phyloP scores from a whole-genome alignment of 2,329 filamentous ascomycete genomes.

The Ramichloridium luteum region DNA sequence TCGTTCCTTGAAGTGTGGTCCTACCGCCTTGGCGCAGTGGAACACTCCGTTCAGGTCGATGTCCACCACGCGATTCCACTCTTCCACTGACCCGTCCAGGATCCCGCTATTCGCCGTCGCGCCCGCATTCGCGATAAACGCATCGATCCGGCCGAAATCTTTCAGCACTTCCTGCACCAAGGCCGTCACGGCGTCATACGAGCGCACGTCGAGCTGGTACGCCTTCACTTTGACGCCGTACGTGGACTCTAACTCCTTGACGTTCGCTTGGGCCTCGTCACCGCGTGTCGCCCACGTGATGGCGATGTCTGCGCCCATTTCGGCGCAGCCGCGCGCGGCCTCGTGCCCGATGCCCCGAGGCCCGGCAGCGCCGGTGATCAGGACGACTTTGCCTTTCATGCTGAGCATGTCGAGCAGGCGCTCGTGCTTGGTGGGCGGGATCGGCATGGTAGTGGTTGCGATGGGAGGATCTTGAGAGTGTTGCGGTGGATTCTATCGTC shows the following conservation, averaged over 20 bases:
- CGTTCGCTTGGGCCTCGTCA: slow-evolving; percentile 53
- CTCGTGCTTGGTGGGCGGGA: slow-evolving; percentile 46
- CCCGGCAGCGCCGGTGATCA: slow-evolving; percentile 43
- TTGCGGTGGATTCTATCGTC: not conserved
- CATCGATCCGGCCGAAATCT: slow-evolving; percentile 60
- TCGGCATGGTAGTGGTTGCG: slow-evolving; percentile 33
- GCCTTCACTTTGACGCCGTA: slow-evolving; percentile 56
- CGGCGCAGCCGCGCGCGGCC: slow-evolving; percentile 51
- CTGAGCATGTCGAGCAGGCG: slow-evolving; percentile 45
- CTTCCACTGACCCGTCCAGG: slow-evolving; percentile 55
- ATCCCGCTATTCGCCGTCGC: slow-evolving; percentile 57
- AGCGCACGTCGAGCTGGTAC: slow-evolving; percentile 52
- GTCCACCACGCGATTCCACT: too few relatives aligned
- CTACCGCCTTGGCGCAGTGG: slow-evolving; percentile 32
- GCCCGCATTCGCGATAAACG: slow-evolving; percentile 58
- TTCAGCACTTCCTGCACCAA: slow-evolving; percentile 47
- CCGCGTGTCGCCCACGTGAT: slow-evolving; percentile 54
- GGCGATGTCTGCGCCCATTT: slow-evolving; percentile 52
- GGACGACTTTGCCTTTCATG: slow-evolving; percentile 42
- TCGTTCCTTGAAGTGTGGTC: slow-evolving; percentile 31
- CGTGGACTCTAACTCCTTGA: slow-evolving; percentile 45
- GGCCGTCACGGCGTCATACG: slow-evolving; percentile 44
- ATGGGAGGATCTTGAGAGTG: slow-evolving; percentile 6
- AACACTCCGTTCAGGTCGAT: slow-evolving; percentile 33
- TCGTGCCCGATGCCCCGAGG: slow-evolving; percentile 58